Conservation (phyloP, 306 rosid species). For the Dalbergia cochinchinensis region DNA sequence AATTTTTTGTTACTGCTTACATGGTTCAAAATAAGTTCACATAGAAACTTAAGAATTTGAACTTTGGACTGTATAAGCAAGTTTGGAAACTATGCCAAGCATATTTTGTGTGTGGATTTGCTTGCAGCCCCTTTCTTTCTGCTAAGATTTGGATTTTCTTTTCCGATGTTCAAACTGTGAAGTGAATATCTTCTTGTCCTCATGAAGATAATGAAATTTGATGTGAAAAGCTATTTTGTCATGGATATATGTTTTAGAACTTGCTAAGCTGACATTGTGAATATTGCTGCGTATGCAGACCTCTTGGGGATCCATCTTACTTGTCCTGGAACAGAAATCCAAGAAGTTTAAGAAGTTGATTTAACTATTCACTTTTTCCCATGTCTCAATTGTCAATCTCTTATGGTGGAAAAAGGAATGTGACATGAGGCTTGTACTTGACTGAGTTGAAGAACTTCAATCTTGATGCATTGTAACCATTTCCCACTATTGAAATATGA, state of each 20-base stretch:
- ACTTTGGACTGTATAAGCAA: not conserved
- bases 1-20: not conserved
- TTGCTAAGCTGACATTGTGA: conserved; percentile 36
- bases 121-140: not conserved
- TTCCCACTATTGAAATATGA: conserved; percentile 25
- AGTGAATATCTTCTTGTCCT: too few species aligned
- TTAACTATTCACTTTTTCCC: conserved; percentile 16
- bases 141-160: not conserved
- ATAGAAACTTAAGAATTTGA: not conserved
- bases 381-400: not conserved
- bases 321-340: conserved; percentile 84
- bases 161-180: not conserved
- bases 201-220: not conserved
- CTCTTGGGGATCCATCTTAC: conserved; percentile 89
- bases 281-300: conserved; percentile 66
- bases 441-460: conserved; percentile 21
- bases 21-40: not conserved
- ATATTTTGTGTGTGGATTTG: not conserved
- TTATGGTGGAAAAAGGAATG: conserved; percentile 7
- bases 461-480: conserved; percentile 11
- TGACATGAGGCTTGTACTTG: conserved; percentile 26
- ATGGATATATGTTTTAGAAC: not conserved
- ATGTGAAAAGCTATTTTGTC: not conserved
- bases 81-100: not conserved
- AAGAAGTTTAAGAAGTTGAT: conserved; percentile 44